Evolutionary conservation across 768 basidiomycete species (phyloP), one percentile per base, ranked within the genome.

Genomic region (Hortiboletus flavorubellus): DNA sequence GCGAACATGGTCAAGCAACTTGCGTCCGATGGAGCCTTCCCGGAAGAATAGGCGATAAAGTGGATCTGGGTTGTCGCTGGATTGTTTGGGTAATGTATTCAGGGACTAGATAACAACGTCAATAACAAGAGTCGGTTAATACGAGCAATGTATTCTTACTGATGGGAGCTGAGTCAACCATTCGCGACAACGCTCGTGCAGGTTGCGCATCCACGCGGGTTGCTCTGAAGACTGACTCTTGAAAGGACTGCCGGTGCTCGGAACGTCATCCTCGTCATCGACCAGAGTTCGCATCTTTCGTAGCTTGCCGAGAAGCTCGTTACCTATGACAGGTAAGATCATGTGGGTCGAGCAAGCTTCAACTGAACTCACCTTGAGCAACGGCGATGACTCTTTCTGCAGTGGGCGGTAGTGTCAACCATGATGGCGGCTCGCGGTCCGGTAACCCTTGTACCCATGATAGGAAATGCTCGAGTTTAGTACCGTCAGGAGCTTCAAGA

Each of bases 131-230:
- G 21, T 49, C 49, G 31, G 7, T 50, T 33, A 8, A 51, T 18
- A 5, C 14, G 12, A 31, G 5, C 14, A 21, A 48, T 29, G 48
- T 15, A 33, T 38, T 68, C 85, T 64, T 64, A 93, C 94, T 41
- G 79, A 71, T 37, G 95, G 96, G 5, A 98, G 70, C 49, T 82
- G 78, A 4, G 73, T 74, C 47, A 94, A 79, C 93, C 94, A 96
- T 67, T 91, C 90, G 39, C 82, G 78, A 67, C 93, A 91, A 39
- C 91, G 85, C 51, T 89, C 87, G 47, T 87, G 77, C 39, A 98
- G 76, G 18, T 81, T 78, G 33, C 89, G 83, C 96, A 98, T 98
- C 96, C 96, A 99, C 2, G 88, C 90, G 21, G 96, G 95, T 66
- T 91, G 89, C 52, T 89, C 84, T 2, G 85, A 80, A 2, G 83